A percentile compares a stretch with the other conserved stretches of the same genome.
Evolutionary conservation across 2,329 filamentous ascomycete species (phyloP).

Genomic region (Ophiobolus disseminans): DNA sequence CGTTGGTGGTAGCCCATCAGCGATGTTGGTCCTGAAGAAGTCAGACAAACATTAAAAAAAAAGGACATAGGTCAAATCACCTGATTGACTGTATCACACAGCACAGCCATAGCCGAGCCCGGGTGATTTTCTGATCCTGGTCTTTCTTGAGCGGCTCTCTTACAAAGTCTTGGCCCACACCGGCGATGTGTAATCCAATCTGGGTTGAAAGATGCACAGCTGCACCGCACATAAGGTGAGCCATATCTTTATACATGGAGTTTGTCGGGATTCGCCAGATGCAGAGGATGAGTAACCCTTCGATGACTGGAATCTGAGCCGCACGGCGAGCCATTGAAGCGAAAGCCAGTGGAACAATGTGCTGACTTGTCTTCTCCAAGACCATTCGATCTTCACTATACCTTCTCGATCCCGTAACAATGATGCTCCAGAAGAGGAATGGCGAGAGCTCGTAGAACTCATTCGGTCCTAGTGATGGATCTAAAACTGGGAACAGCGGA

Average conservation of each 20-base stretch:
- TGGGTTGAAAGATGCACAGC: conserved; percentile 52
- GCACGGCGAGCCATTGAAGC: conserved; percentile 46
- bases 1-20: conserved; percentile 46
- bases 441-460: conserved; percentile 44
- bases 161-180: conserved; percentile 51
- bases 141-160: conserved; percentile 47
- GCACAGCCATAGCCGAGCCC: conserved; percentile 48
- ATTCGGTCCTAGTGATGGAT: conserved; percentile 37
- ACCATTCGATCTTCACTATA: conserved; percentile 48
- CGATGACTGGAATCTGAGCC: conserved; percentile 49
- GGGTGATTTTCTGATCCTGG: conserved; percentile 43
- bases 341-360: conserved; percentile 48
- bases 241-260: conserved; percentile 52
- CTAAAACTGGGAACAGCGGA: conserved; percentile 43
- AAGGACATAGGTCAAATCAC: conserved; percentile 18
- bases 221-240: conserved; percentile 50
- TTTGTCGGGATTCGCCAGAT: conserved; percentile 52
- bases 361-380: conserved; percentile 40
- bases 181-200: conserved; percentile 50
- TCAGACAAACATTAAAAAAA: conserved; percentile 14
- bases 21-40: conserved; percentile 34
- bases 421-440: conserved; percentile 51
- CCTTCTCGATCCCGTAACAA: conserved; percentile 49
- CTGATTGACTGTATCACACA: conserved; percentile 48
- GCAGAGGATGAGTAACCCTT: conserved; percentile 50